Percentiles rank a stretch among this genome's conserved stretches.
Evolutionary conservation across 371 early-diverging fungal genomes (phyloP).

Genomic region (Mortierella sp.): DNA sequence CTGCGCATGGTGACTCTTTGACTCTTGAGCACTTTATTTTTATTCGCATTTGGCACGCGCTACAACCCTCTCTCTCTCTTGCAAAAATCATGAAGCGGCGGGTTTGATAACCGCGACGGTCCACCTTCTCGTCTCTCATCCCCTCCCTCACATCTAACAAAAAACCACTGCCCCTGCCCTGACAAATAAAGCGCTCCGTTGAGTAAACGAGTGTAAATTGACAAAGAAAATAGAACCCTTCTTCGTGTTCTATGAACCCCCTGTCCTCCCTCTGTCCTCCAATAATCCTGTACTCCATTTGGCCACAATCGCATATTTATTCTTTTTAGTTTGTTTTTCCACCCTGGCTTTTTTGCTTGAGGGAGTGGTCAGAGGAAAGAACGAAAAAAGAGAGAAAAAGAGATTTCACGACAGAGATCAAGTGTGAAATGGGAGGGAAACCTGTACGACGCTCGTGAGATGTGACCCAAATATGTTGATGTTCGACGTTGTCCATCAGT

Average conservation of each 20-base stretch:
- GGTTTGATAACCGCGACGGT: not conserved
- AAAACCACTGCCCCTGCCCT: not conserved
- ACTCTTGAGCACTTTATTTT: not conserved
- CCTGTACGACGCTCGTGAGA: not conserved
- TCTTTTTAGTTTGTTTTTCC: not conserved
- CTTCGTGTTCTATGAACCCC: constrained; percentile 1
- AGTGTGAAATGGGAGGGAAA: not conserved
- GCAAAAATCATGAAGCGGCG: not conserved
- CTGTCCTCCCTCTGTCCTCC: not conserved
- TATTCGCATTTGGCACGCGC: not conserved
- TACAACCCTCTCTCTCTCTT: not conserved
- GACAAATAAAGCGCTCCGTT: constrained; percentile 1
- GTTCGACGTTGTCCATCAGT: not conserved
- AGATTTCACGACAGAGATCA: no score
- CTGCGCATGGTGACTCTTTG: not conserved
- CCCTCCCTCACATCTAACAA: not conserved
- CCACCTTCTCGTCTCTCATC: not conserved
- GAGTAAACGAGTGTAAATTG: not conserved
- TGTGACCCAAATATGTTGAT: not conserved
- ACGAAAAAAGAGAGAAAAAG: not conserved
- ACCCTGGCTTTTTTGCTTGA: not conserved
- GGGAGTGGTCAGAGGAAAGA: not conserved
- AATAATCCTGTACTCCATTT: constrained; percentile 11
- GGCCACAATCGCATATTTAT: not conserved
- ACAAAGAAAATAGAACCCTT: not conserved